These are phyloP conservation scores for Sphagnum magellanicum DNA, from an alignment of 228 moss, liverwort and hornwort species.

Conservation along the genomic window DNA sequence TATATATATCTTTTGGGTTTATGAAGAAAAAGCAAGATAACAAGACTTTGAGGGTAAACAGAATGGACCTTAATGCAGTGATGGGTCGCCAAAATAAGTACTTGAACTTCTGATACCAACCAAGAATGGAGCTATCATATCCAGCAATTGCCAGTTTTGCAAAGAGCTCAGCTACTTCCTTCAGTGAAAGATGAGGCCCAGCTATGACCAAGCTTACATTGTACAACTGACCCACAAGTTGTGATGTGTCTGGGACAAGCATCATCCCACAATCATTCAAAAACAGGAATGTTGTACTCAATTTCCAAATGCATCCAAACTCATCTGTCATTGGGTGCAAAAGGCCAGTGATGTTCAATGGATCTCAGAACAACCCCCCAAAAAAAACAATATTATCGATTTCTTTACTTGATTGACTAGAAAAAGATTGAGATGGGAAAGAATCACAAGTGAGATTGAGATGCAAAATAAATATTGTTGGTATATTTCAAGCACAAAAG, in stretches of 20 bases:
- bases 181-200: slow-evolving; percentile 24
- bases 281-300: not conserved
- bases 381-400: too few species aligned
- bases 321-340: too few species aligned
- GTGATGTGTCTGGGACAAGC: slow-evolving; percentile 57
- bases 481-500: too few species aligned
- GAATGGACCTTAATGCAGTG: slow-evolving; percentile 60
- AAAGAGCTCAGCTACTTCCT: slow-evolving; percentile 54
- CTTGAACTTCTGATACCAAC: slow-evolving; percentile 65
- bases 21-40: not conserved
- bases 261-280: not conserved
- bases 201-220: slow-evolving; percentile 47
- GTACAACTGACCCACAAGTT: slow-evolving; percentile 51
- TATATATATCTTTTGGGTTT: too few species aligned
- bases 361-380: too few species aligned
- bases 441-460: too few species aligned
- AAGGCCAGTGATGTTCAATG: too few species aligned
- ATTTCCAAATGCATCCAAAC: too few species aligned
- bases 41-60: not conserved
- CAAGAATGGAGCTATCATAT: slow-evolving; percentile 51
- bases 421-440: too few species aligned
- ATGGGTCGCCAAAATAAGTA: slow-evolving; percentile 72
- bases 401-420: too few species aligned
- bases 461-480: too few species aligned
- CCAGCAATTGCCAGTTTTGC: slow-evolving; percentile 37